These are phyloP conservation scores for Lyophyllum semitale DNA, from an alignment of 768 basidiomycete species.

Conservation along the genomic window DNA sequence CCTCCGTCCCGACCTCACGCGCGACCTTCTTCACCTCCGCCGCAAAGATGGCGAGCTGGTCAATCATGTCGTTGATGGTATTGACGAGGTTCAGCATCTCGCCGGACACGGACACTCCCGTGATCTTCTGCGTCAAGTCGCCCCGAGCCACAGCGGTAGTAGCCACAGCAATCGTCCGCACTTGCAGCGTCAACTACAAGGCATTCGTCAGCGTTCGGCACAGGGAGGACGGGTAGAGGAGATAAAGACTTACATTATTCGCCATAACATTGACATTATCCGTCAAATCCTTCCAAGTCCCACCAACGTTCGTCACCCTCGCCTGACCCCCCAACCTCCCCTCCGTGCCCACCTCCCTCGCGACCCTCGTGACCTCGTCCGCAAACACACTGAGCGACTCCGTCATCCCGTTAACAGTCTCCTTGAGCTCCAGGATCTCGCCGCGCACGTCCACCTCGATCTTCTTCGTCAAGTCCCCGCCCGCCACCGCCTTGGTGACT, in stretches of 20 bases:
- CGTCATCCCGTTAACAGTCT: conserved; percentile 97
- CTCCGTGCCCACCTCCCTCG: conserved; percentile 96
- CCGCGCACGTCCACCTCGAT: conserved; percentile 91
- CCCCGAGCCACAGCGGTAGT: conserved; percentile 95
- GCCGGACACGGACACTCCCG: conserved; percentile 88
- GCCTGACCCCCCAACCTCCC: conserved; percentile 95
- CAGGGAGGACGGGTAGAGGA: neutral
- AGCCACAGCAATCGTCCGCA: conserved; percentile 89
- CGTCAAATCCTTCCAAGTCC: conserved; percentile 96
- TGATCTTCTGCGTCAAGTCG: conserved; percentile 92
- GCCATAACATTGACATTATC: conserved; percentile 98
- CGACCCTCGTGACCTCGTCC: conserved; percentile 81
- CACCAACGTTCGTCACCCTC: conserved; percentile 89
- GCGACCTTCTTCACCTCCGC: conserved; percentile 90
- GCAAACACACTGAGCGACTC: conserved; percentile 83
- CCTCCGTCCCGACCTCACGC: conserved; percentile 95
- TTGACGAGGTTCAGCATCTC: conserved; percentile 96
- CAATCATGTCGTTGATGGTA: conserved; percentile 91
- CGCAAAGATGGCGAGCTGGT: conserved; percentile 58
- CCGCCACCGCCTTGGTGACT: conserved; percentile 94
- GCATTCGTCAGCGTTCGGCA: neutral
- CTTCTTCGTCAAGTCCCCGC: conserved; percentile 91
- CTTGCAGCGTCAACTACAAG: conserved; percentile 83
- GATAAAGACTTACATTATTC: conserved; percentile 68
- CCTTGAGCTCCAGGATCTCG: conserved; percentile 87